A percentile compares a stretch with the other conserved stretches of the same genome.
Conservation (phyloP, 208 protist genomes). For the Leishmania guyanensis region DNA sequence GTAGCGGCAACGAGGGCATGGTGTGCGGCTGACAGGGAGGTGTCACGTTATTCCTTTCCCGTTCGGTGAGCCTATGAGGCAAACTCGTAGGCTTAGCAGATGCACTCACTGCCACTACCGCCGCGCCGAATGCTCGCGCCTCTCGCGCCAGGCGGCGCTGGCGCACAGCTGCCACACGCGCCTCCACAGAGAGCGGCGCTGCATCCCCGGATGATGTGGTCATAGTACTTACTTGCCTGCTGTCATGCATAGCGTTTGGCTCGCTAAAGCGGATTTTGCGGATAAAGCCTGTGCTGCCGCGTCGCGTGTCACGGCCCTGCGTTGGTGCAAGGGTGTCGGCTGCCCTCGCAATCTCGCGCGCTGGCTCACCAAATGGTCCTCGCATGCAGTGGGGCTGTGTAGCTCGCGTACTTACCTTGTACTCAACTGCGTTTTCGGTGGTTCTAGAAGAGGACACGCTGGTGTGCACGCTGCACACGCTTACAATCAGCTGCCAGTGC, state of each 20-base stretch:
- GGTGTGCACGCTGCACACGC: background rate
- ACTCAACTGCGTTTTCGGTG: background rate
- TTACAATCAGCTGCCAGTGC: background rate
- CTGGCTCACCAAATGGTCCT: background rate
- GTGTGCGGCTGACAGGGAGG: too few relatives aligned
- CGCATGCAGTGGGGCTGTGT: background rate
- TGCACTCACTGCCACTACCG: background rate
- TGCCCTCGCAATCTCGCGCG: background rate
- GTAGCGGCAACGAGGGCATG: background rate
- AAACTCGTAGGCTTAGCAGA: background rate
- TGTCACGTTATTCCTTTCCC: background rate
- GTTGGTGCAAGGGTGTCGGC: background rate
- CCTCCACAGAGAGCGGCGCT: slow-evolving; percentile 10
- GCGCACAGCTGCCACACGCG: slow-evolving; percentile 22
- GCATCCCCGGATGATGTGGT: background rate
- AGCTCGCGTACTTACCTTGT: background rate
- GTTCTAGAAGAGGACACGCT: background rate
- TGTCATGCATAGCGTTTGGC: background rate
- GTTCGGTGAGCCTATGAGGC: background rate
- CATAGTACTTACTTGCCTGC: background rate
- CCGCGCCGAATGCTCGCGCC: background rate
- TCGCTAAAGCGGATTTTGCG: slow-evolving; percentile 2
- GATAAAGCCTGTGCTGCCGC: background rate
- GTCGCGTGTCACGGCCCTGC: background rate
- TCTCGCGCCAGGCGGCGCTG: slow-evolving; percentile 5